Evolutionary conservation across 495 filamentous ascomycete species (phyloP).

Genomic region (Lichenothelia convexa): DNA sequence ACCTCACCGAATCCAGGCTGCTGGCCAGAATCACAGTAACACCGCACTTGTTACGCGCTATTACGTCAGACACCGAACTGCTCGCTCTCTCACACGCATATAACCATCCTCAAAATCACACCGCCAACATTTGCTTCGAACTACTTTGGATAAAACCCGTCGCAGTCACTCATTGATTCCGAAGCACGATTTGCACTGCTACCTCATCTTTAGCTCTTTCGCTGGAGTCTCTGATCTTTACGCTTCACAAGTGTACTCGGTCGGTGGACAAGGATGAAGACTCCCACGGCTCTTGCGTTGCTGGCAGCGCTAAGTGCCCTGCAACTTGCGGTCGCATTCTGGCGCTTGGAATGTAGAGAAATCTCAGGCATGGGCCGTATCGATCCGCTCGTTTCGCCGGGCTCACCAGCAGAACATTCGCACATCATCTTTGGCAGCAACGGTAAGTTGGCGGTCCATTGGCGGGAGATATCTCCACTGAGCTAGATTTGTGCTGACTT

Average conservation of each 20-base stretch:
- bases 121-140: not conserved
- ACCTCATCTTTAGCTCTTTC: not conserved
- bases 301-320: not conserved
- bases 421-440: slow-evolving; percentile 35
- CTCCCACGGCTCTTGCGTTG: not conserved
- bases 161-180: not conserved
- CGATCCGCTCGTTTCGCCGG: slow-evolving; percentile 35
- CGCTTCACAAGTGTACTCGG: too few relatives aligned
- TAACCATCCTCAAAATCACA: too few relatives aligned
- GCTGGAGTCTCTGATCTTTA: not conserved
- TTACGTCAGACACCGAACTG: too few relatives aligned
- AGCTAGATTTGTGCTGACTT: too few relatives aligned
- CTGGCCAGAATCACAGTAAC: too few relatives aligned
- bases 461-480: not conserved
- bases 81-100: too few relatives aligned
- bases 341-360: slow-evolving; percentile 69
- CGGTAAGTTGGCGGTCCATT: slow-evolving; percentile 25
- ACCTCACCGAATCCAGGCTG: too few relatives aligned
- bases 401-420: slow-evolving; percentile 27
- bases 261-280: not conserved
- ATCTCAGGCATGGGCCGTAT: slow-evolving; percentile 40
- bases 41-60: too few relatives aligned
- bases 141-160: not conserved
- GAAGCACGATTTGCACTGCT: not conserved
- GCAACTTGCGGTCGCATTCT: slow-evolving; percentile 44